Conservation (phyloP, 2,329 filamentous ascomycete genomes). For the Claviceps quebecensis region DNA sequence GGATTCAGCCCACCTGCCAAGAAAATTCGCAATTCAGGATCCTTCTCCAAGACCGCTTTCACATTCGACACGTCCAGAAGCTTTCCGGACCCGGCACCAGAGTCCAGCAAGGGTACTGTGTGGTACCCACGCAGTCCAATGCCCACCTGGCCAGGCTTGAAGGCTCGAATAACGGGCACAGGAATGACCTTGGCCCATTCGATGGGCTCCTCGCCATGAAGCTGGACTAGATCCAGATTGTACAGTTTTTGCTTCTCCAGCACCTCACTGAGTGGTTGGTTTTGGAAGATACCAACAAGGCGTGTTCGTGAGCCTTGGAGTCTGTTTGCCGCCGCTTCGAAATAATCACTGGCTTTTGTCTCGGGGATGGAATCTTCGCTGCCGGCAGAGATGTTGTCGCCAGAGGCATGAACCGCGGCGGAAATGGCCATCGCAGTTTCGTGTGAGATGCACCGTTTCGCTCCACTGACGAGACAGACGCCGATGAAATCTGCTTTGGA, state of each 20-base stretch:
- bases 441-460: slow-evolving; percentile 65
- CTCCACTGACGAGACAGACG: slow-evolving; percentile 75
- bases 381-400: slow-evolving; percentile 23
- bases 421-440: slow-evolving; percentile 74
- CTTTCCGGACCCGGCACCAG: slow-evolving; percentile 72
- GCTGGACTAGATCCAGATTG: slow-evolving; percentile 74
- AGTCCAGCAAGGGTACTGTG: slow-evolving; percentile 70
- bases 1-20: slow-evolving; percentile 76
- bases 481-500: slow-evolving; percentile 85
- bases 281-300: slow-evolving; percentile 86
- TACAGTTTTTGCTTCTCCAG: slow-evolving; percentile 64
- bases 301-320: slow-evolving; percentile 49
- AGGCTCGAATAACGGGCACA: slow-evolving; percentile 79
- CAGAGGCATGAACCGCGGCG: slow-evolving; percentile 59
- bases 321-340: slow-evolving; percentile 37
- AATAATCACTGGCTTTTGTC: slow-evolving; percentile 50
- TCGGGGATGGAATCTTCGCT: slow-evolving; percentile 14
- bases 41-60: slow-evolving; percentile 48
- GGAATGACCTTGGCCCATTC: slow-evolving; percentile 87
- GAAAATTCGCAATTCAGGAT: slow-evolving; percentile 59
- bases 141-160: slow-evolving; percentile 61
- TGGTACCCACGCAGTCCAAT: slow-evolving; percentile 69
- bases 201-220: slow-evolving; percentile 82
- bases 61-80: slow-evolving; percentile 60
- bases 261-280: slow-evolving; percentile 74